Conservation (phyloP, 495 filamentous ascomycete genomes). For the Aspergillus olivimuriae region DNA sequence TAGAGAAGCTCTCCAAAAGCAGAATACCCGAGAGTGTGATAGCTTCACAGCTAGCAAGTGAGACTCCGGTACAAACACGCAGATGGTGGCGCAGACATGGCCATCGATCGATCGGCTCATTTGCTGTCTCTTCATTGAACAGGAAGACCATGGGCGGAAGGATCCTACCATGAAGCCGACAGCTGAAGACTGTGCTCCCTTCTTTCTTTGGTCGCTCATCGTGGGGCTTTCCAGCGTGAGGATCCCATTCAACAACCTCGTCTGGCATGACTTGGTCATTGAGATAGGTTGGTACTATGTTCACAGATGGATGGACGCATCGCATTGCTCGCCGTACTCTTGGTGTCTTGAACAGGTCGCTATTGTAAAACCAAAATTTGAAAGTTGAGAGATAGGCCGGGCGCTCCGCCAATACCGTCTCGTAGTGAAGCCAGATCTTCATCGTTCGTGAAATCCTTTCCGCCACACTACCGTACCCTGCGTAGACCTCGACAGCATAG, state of each 20-base stretch:
- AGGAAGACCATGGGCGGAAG: not conserved
- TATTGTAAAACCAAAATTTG: not conserved
- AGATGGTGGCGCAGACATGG: not conserved
- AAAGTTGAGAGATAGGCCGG: not conserved
- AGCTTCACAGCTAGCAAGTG: too few relatives aligned
- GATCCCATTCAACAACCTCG: not conserved
- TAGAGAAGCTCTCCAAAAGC: not conserved
- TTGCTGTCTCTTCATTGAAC: not conserved
- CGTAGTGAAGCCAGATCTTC: not conserved
- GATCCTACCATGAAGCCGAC: not conserved
- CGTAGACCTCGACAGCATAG: not conserved
- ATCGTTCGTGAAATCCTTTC: not conserved
- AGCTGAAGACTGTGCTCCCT: not conserved
- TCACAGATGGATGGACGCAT: not conserved
- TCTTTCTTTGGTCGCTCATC: not conserved
- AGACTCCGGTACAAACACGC: not conserved
- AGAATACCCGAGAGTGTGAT: not conserved
- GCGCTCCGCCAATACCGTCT: not conserved
- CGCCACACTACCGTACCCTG: not conserved
- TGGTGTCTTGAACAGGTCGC: not conserved
- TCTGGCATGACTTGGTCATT: not conserved
- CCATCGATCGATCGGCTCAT: not conserved
- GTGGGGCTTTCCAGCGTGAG: not conserved
- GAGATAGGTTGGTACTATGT: not conserved
- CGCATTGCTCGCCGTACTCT: not conserved